Evolutionary conservation across 1,284 basidiomycete genomes (phyloP), one percentile per base, ranked within the genome.

Genomic region (Malassezia pachydermatis): DNA sequence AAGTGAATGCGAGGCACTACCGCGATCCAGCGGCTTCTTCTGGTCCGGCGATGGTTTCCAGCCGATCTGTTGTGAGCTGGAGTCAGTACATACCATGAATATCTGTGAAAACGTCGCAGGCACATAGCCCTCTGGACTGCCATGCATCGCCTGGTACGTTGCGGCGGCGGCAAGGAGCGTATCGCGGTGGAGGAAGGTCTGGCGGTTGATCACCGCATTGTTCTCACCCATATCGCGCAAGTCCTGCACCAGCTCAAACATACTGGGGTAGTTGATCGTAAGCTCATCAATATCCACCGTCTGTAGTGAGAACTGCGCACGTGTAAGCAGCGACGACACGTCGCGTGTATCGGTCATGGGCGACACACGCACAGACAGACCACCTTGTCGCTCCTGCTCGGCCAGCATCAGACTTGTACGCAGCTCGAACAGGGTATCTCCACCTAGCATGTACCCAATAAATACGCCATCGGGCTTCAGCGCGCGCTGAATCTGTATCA

Each of bases 261-360:
- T 92, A 45, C 82, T 85, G 0, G 94, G 94, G 66, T 96, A 99
- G 8, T 80, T 80, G 29, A 96, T 82, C 51, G 81, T 81, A 20
- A 99, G 77, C 74, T 98, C 94, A 68, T 99, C 94, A 35, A 86
- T 81, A 65, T 99, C 94, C 24, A 98, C 86, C 0, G 94, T 96
- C 6, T 95, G 81, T 10, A 95, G 76, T 0, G 85, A 86, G 73
- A 98, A 95, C 10, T 90, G 90, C 0, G 94, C 92, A 34, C 92
- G 81, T 28, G 83, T 82, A 24, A 99, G 79, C 29, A 71, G 47
- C 13, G 62, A 63, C 1, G 67, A 65, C 55, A 70, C 66, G 69
- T 95, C 90, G 44, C 84, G 79, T 5, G 85, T 85, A 63, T 88
- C 89, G 54, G 92, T 89, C 94, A 99, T 98, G 0, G 94, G 94